These are phyloP conservation scores for Solanum virginianum DNA, from an alignment of 257 asterid genomes.

Conservation along the genomic window DNA sequence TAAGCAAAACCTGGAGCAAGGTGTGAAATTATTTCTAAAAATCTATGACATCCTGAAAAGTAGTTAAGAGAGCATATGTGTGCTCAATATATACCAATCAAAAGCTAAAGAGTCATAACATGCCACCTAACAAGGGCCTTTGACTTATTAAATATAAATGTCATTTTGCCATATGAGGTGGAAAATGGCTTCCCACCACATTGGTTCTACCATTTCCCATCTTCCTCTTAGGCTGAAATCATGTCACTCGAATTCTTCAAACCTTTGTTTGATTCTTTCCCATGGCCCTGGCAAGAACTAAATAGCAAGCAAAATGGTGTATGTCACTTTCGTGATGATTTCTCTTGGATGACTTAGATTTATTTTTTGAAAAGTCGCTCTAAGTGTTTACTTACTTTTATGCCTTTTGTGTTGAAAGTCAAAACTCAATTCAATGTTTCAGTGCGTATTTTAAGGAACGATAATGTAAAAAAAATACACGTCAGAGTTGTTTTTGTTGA, in stretches of 20 bases:
- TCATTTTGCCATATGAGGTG: too few species aligned
- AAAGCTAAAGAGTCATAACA: background rate
- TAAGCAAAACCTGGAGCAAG: background rate
- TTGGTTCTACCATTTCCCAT: background rate
- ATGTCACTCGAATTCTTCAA: background rate
- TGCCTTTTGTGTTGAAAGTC: too few species aligned
- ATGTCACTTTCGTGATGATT: background rate
- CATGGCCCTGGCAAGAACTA: background rate
- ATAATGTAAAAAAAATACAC: too few species aligned
- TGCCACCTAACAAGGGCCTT: background rate
- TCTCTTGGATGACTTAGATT: too few species aligned
- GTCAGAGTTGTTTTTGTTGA: too few species aligned
- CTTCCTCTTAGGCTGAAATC: background rate
- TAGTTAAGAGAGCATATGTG: background rate
- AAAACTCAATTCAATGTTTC: too few species aligned
- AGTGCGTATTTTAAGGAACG: too few species aligned
- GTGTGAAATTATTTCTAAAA: too few species aligned
- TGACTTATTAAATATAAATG: background rate
- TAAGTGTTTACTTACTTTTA: too few species aligned
- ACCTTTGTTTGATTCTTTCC: background rate
- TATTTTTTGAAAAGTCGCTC: too few species aligned
- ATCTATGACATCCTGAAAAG: background rate
- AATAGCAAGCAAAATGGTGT: background rate
- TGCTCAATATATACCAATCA: background rate
- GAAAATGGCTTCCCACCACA: background rate